A percentile compares a stretch with the other conserved stretches of the same genome.
Conservation (phyloP, 768 basidiomycete genomes). For the Boletus coccyginus region DNA sequence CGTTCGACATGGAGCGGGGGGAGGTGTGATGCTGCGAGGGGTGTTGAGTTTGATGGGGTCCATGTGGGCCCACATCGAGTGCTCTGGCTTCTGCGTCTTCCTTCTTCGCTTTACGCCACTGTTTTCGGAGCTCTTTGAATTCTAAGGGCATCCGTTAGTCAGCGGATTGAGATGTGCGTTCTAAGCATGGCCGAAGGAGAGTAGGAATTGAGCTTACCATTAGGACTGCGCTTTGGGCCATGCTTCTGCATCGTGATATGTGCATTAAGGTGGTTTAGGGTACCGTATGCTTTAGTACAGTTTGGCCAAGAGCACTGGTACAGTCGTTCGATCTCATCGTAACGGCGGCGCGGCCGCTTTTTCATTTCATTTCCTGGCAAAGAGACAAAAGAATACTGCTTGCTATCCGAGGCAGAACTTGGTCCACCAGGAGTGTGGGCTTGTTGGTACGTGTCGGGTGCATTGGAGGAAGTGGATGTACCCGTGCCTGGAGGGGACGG, state of each 20-base stretch:
- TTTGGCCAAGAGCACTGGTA: slow-evolving; percentile 84
- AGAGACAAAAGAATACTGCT: slow-evolving; percentile 81
- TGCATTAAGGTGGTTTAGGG: slow-evolving; percentile 95
- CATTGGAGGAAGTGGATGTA: slow-evolving; percentile 54
- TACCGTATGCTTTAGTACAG: slow-evolving; percentile 85
- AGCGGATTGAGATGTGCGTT: background rate
- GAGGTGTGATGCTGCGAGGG: slow-evolving; percentile 20
- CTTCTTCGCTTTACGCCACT: slow-evolving; percentile 94
- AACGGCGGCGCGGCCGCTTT: slow-evolving; percentile 80
- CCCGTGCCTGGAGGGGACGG: slow-evolving; percentile 62
- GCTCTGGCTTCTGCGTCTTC: slow-evolving; percentile 43
- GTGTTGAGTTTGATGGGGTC: slow-evolving; percentile 17
- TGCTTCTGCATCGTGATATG: slow-evolving; percentile 99
- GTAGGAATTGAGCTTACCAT: slow-evolving; percentile 53
- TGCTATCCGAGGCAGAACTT: slow-evolving; percentile 45
- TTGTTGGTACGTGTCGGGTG: slow-evolving; percentile 30
- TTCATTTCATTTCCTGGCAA: slow-evolving; percentile 78
- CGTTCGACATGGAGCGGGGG: slow-evolving; percentile 28
- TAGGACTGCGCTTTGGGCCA: slow-evolving; percentile 83
- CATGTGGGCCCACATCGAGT: slow-evolving; percentile 14
- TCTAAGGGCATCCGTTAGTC: slow-evolving; percentile 46
- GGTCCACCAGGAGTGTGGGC: slow-evolving; percentile 15
- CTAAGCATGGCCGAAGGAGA: background rate
- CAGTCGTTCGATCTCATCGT: slow-evolving; percentile 94
- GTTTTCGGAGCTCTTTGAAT: slow-evolving; percentile 96